Conservation (phyloP, 1,139 yeast genomes). For the Hansenula sp. region DNA sequence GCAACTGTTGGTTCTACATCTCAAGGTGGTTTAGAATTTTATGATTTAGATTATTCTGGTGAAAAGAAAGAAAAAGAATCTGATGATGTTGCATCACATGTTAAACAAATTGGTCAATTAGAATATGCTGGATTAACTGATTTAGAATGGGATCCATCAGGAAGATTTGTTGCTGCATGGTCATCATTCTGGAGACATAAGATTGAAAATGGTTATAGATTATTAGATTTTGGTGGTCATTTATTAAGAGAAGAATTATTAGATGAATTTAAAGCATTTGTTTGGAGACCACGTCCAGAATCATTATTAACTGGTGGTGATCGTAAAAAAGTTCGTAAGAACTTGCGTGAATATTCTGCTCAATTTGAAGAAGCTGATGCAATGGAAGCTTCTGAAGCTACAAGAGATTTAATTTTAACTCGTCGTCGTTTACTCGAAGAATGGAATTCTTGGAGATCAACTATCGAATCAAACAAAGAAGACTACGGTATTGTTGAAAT, state of each 20-base stretch:
- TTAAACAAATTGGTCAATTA: conserved; percentile 19
- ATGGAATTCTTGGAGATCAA: conserved; percentile 79
- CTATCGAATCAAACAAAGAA: conserved; percentile 45
- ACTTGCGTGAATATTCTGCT: conserved; percentile 83
- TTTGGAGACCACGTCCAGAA: conserved; percentile 98
- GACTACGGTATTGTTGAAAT: conserved; percentile 35
- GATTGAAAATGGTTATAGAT: conserved; percentile 85
- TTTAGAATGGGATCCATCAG: conserved; percentile 93
- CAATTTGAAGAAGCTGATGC: conserved; percentile 95
- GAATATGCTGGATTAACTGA: conserved; percentile 77
- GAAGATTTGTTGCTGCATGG: conserved; percentile 85
- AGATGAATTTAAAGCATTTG: conserved; percentile 82
- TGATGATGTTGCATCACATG: conserved; percentile 20
- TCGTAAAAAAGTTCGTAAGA: conserved; percentile 85
- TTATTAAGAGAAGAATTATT: conserved; percentile 68
- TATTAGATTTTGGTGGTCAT: conserved; percentile 82
- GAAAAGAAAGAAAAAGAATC: conserved; percentile 33
- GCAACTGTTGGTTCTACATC: conserved; percentile 59
- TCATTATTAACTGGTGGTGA: conserved; percentile 72
- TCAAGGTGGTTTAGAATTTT: conserved; percentile 75
- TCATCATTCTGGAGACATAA: conserved; percentile 83
- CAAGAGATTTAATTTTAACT: conserved; percentile 81
- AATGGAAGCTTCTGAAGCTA: conserved; percentile 93
- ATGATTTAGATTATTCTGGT: conserved; percentile 81
- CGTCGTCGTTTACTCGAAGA: conserved; percentile 81